phyloP scores from a whole-genome alignment of 1,284 basidiomycete genomes.

The Athelia psychrophila region DNA sequence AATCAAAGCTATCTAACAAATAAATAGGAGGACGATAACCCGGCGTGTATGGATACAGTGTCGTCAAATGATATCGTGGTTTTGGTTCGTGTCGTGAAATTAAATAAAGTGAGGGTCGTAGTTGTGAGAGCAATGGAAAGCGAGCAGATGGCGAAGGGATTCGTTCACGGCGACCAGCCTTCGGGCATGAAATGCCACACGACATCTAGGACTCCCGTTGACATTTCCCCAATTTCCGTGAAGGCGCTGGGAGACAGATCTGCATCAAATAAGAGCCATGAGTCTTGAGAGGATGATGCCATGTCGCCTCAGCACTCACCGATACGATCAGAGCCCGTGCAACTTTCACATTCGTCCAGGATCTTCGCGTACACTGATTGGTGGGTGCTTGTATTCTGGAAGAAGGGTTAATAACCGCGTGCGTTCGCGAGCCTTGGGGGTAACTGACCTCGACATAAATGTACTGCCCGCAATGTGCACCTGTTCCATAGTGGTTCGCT shows the following conservation, averaged over 20 bases:
- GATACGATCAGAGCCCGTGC: conserved; percentile 35
- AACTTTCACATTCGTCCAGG: conserved; percentile 46
- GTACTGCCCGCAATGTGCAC: conserved; percentile 46
- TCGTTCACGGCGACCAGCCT: conserved; percentile 35
- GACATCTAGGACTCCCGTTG: conserved; percentile 42
- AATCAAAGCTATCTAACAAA: too few species aligned
- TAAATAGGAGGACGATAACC: too few species aligned
- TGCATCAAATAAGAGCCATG: conserved; percentile 16
- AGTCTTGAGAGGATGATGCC: conserved; percentile 2
- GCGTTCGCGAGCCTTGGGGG: conserved; percentile 5
- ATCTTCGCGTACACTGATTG: conserved; percentile 38
- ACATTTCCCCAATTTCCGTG: conserved; percentile 36
- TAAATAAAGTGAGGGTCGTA: too few species aligned
- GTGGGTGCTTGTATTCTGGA: conserved; percentile 43
- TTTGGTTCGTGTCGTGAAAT: too few species aligned
- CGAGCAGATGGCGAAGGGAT: too few species aligned
- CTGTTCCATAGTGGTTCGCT: conserved; percentile 37
- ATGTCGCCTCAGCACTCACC: conserved; percentile 32
- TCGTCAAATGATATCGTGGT: too few species aligned
- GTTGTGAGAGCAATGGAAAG: too few species aligned
- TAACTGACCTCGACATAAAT: conserved; percentile 9
- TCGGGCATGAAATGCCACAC: conserved; percentile 49
- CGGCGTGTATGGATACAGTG: too few species aligned
- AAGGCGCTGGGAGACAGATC: conserved; percentile 57
- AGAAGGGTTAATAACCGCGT: conserved; percentile 37